Conservation (phyloP, 1,284 basidiomycete genomes). For the Tilletia setariae region DNA sequence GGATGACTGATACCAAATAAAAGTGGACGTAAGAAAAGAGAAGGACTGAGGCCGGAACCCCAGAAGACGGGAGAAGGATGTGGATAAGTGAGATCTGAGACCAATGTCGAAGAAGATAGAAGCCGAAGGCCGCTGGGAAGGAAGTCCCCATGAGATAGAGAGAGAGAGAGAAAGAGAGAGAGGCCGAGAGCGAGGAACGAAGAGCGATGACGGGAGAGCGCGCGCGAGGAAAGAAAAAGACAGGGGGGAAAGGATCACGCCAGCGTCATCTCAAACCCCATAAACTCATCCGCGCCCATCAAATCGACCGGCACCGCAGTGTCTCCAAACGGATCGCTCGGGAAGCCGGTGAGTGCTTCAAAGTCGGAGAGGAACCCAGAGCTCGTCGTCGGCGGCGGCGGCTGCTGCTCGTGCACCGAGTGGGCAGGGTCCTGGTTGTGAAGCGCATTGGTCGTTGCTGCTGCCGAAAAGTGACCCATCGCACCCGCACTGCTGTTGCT, state of each 20-base stretch:
- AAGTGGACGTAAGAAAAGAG: too few relatives aligned
- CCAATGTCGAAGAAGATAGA: background rate
- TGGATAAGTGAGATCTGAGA: background rate
- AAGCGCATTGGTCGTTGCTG: too few relatives aligned
- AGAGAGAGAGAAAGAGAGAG: background rate
- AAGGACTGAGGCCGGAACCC: too few relatives aligned
- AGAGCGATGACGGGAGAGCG: background rate
- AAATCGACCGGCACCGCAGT: background rate
- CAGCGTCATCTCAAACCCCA: conserved; percentile 7
- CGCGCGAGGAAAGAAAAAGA: background rate
- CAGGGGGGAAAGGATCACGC: background rate
- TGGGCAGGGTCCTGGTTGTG: too few relatives aligned
- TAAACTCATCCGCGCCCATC: background rate
- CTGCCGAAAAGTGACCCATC: too few relatives aligned
- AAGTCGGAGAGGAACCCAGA: background rate
- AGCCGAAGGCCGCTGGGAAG: background rate
- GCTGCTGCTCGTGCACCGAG: background rate
- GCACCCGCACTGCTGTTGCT: too few relatives aligned
- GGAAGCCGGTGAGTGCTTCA: conserved; percentile 8
- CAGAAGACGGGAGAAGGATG: too few relatives aligned
- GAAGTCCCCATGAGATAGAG: background rate
- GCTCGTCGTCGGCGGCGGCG: background rate
- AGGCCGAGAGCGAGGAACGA: background rate
- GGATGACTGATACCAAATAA: too few relatives aligned
- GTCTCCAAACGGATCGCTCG: too few relatives aligned